Evolutionary conservation across 371 early-diverging fungal genomes (phyloP).

Genomic region (Dinochytrium kinnereticum): DNA sequence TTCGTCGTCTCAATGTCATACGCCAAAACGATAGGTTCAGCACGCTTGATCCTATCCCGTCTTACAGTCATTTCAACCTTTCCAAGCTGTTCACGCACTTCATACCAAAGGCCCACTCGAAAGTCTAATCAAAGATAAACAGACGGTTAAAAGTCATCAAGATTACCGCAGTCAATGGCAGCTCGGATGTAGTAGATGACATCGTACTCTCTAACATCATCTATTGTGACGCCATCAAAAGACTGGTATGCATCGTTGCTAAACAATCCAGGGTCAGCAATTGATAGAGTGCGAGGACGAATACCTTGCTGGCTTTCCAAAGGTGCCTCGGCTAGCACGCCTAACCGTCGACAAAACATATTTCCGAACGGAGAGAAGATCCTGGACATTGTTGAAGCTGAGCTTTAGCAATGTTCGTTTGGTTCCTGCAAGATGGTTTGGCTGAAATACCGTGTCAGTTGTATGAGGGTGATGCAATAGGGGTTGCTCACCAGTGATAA

Average conservation of each 20-base stretch:
- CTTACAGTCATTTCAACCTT: conserved; percentile 69
- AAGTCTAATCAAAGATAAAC: too few species aligned
- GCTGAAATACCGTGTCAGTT: conserved; percentile 42
- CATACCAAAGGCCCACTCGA: conserved; percentile 97
- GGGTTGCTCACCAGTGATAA: conserved; percentile 73
- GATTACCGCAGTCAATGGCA: conserved; percentile 90
- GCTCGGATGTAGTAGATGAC: conserved; percentile 92
- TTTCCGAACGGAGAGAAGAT: conserved; percentile 78
- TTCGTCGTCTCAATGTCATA: conserved; percentile 99
- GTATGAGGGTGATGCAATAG: not conserved
- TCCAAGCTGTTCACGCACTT: conserved; percentile 59
- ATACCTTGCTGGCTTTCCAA: not conserved
- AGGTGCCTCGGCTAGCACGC: not conserved
- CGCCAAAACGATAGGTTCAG: conserved; percentile 95
- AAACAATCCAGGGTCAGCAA: too few species aligned
- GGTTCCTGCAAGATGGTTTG: conserved; percentile 88
- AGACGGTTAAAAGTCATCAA: too few species aligned
- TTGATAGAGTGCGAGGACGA: too few species aligned
- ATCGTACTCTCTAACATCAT: conserved; percentile 94
- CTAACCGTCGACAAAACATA: conserved; percentile 51
- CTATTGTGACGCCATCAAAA: conserved; percentile 50
- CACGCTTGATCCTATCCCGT: conserved; percentile 90
- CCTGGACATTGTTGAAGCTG: conserved; percentile 79
- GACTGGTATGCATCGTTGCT: conserved; percentile 8
- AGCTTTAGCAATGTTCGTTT: conserved; percentile 78